Conservation (phyloP, 805 yeast species). For the Nakazawaea wyomingensis region DNA sequence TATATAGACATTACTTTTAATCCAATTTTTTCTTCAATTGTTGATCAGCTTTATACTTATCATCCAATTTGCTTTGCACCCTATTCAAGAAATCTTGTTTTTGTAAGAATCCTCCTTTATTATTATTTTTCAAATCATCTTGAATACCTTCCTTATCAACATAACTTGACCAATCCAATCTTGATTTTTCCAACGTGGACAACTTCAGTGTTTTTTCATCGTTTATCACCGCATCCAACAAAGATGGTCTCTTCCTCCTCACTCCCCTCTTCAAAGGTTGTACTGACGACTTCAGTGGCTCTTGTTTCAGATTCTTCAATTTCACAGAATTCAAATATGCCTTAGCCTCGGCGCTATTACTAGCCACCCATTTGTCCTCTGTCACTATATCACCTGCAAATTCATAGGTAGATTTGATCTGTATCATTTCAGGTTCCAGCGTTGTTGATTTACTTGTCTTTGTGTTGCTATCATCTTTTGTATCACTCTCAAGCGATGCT, state of each 20-base stretch:
- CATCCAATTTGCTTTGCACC: conserved; percentile 57
- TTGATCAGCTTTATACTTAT: conserved; percentile 38
- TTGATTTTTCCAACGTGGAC: conserved; percentile 87
- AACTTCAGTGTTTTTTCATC: conserved; percentile 70
- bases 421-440: conserved; percentile 45
- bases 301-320: conserved; percentile 20
- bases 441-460: background rate
- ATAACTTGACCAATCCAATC: conserved; percentile 92
- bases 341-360: conserved; percentile 78
- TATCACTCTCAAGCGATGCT: background rate
- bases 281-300: conserved; percentile 5
- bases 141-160: conserved; percentile 81
- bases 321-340: conserved; percentile 64
- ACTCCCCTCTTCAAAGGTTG: conserved; percentile 21
- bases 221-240: conserved; percentile 70
- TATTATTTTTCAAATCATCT: conserved; percentile 75
- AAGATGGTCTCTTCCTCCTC: conserved; percentile 67
- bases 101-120: conserved; percentile 87
- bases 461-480: background rate
- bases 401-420: conserved; percentile 71
- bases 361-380: conserved; percentile 74
- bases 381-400: conserved; percentile 84
- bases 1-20: conserved; percentile 36
- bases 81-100: conserved; percentile 84
- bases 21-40: conserved; percentile 4